These are phyloP conservation scores for Phytophthora idaei DNA, from an alignment of 352 stramenopile species.

Conservation along the genomic window DNA sequence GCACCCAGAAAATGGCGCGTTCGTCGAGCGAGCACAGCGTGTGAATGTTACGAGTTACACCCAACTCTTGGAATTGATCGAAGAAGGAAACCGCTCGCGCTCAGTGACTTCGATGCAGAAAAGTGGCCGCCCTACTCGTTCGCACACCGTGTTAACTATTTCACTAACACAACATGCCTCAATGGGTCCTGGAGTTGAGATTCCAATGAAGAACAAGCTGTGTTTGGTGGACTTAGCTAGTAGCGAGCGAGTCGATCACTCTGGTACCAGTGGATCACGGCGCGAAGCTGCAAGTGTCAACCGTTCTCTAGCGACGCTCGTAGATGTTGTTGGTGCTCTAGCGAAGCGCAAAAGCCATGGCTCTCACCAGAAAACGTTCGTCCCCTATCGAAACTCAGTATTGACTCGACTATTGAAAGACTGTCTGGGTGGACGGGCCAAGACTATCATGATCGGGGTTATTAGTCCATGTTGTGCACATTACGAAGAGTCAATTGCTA, in stretches of 20 bases:
- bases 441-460: slow-evolving; percentile 88
- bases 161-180: slow-evolving; percentile 47
- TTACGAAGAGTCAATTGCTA: slow-evolving; percentile 89
- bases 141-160: slow-evolving; percentile 70
- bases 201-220: slow-evolving; percentile 61
- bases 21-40: slow-evolving; percentile 62
- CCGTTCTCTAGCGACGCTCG: slow-evolving; percentile 80
- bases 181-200: slow-evolving; percentile 1
- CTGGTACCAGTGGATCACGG: slow-evolving; percentile 45
- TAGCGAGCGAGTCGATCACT: slow-evolving; percentile 66
- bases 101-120: slow-evolving; percentile 56
- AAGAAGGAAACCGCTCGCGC: slow-evolving; percentile 66
- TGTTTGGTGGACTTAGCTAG: slow-evolving; percentile 77
- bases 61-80: slow-evolving; percentile 59
- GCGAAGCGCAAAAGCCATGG: slow-evolving; percentile 40
- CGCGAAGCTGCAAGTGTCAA: slow-evolving; percentile 86
- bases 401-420: slow-evolving; percentile 85
- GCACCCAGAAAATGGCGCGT: slow-evolving; percentile 70
- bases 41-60: slow-evolving; percentile 53
- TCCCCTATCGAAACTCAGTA: slow-evolving; percentile 91
- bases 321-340: slow-evolving; percentile 83
- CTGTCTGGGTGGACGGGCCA: slow-evolving; percentile 79
- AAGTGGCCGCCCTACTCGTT: slow-evolving; percentile 58
- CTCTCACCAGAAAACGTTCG: slow-evolving; percentile 47
- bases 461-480: slow-evolving; percentile 85